Evolutionary conservation across 1,284 basidiomycete genomes (phyloP).

Genomic region (Trichosporon coremiiforme): DNA sequence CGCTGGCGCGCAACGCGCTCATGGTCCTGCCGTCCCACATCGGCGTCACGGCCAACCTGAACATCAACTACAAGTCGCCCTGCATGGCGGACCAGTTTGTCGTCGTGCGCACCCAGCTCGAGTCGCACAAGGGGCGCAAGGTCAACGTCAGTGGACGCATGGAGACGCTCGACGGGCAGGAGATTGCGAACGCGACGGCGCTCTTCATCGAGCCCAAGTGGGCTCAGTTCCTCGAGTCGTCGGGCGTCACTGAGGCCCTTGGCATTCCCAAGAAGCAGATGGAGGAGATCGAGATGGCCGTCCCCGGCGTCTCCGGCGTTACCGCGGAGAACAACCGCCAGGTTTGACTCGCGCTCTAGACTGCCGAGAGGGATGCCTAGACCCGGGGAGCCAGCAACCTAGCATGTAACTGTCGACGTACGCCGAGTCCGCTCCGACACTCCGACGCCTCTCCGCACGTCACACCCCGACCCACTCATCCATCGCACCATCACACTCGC

Average conservation of each 20-base stretch:
- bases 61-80: constrained; percentile 74
- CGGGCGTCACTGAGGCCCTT: constrained; percentile 52
- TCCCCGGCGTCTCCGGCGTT: not conserved
- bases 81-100: constrained; percentile 76
- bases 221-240: constrained; percentile 68
- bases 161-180: constrained; percentile 73
- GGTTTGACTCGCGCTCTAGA: constrained; percentile 17
- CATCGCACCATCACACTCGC: too few relatives aligned
- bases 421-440: too few relatives aligned
- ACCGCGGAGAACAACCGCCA: constrained; percentile 7
- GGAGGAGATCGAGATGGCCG: not conserved
- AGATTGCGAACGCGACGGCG: constrained; percentile 77
- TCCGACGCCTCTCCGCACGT: too few relatives aligned
- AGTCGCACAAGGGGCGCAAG: constrained; percentile 74
- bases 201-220: constrained; percentile 83
- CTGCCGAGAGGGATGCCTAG: constrained; percentile 13
- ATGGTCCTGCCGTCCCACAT: constrained; percentile 81
- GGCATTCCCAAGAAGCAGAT: constrained; percentile 37
- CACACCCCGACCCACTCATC: too few relatives aligned
- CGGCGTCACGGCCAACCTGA: constrained; percentile 85
- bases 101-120: constrained; percentile 61
- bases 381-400: not conserved
- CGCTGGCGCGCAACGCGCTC: constrained; percentile 76
- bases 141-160: constrained; percentile 71
- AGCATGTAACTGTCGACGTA: too few relatives aligned